Evolutionary conservation across 2,329 filamentous ascomycete genomes (phyloP).

Genomic region (Arthrinium phaeospermum): DNA sequence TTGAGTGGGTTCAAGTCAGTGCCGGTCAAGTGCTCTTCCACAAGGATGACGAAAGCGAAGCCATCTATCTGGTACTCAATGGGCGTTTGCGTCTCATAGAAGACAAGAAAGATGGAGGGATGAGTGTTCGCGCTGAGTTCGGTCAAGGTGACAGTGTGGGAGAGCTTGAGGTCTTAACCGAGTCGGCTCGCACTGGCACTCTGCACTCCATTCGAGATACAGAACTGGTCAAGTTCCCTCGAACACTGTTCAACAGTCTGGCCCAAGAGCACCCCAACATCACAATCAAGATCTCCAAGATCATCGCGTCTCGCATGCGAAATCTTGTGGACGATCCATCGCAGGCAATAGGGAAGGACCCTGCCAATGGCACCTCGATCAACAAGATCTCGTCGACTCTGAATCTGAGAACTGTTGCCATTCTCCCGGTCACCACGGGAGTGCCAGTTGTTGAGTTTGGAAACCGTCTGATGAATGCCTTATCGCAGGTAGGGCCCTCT

Average conservation of each 20-base stretch:
- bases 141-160: constrained; percentile 98
- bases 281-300: constrained; percentile 98
- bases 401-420: constrained; percentile 90
- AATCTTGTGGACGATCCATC: constrained; percentile 83
- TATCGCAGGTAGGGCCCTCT: constrained; percentile 85
- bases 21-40: constrained; percentile 95
- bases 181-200: constrained; percentile 87
- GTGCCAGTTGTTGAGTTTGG: constrained; percentile 96
- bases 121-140: constrained; percentile 88
- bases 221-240: constrained; percentile 93
- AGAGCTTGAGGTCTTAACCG: constrained; percentile 95
- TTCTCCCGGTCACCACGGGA: constrained; percentile 87
- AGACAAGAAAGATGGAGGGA: constrained; percentile 79
- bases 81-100: constrained; percentile 85
- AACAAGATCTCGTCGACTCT: constrained; percentile 82
- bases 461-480: constrained; percentile 83
- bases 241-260: constrained; percentile 95
- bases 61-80: constrained; percentile 97
- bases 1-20: constrained; percentile 98
- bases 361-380: constrained; percentile 60
- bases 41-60: constrained; percentile 93
- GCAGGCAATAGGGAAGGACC: constrained; percentile 68
- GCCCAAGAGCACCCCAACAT: constrained; percentile 97
- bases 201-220: constrained; percentile 96
- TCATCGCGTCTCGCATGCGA: constrained; percentile 95